A percentile compares a stretch with the other conserved stretches of the same genome.
These are phyloP conservation scores for Ilex asprella DNA, from an alignment of 257 asterid species.

Conservation along the genomic window DNA sequence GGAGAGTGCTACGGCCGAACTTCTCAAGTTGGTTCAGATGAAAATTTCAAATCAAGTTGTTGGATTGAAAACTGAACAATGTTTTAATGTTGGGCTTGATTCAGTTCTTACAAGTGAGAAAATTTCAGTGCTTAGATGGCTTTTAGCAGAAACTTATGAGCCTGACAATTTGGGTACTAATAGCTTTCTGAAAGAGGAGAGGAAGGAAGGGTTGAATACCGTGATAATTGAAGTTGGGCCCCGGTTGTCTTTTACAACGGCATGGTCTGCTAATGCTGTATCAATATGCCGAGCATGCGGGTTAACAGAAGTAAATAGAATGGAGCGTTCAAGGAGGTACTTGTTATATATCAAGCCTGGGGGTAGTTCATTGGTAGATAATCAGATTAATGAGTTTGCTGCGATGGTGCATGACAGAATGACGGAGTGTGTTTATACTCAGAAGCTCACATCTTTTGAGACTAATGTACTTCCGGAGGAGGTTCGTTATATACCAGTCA, in stretches of 20 bases:
- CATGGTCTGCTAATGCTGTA: slow-evolving; percentile 97
- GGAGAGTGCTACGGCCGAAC: slow-evolving; percentile 62
- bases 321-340: slow-evolving; percentile 81
- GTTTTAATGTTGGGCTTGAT: slow-evolving; percentile 68
- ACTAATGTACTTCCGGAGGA: slow-evolving; percentile 62
- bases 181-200: slow-evolving; percentile 61
- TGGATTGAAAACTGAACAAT: slow-evolving; percentile 75
- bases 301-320: slow-evolving; percentile 60
- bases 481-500: slow-evolving; percentile 61
- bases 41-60: slow-evolving; percentile 53
- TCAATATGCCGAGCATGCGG: slow-evolving; percentile 82
- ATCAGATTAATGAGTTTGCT: slow-evolving; percentile 64
- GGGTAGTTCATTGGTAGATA: slow-evolving; percentile 25
- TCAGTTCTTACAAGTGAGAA: slow-evolving; percentile 48
- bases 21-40: slow-evolving; percentile 51
- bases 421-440: slow-evolving; percentile 72
- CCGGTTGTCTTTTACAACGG: slow-evolving; percentile 81
- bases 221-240: slow-evolving; percentile 82
- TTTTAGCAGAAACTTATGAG: slow-evolving; percentile 80
- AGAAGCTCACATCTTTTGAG: slow-evolving; percentile 68
- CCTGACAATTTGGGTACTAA: slow-evolving; percentile 55
- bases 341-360: slow-evolving; percentile 46
- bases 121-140: slow-evolving; percentile 65
- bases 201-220: slow-evolving; percentile 17
- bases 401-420: slow-evolving; percentile 82